Conservation (phyloP, 2,329 filamentous ascomycete genomes). For the Elsinoe batatas region DNA sequence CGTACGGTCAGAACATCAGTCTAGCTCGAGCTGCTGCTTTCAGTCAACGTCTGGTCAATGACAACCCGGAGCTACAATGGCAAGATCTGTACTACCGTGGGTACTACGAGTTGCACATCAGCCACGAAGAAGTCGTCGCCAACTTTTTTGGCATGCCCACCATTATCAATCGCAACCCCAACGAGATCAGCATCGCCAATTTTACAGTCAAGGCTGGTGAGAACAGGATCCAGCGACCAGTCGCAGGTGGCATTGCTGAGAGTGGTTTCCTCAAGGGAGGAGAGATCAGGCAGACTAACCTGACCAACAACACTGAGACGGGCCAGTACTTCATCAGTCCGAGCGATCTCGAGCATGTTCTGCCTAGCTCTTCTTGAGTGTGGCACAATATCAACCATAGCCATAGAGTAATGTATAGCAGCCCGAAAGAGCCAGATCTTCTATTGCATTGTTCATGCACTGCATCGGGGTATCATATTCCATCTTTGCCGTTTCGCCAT, state of each 20-base stretch:
- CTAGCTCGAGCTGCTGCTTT: conserved; percentile 42
- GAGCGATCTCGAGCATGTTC: not conserved
- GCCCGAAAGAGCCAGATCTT: not conserved
- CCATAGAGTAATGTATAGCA: conserved; percentile 4
- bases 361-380: not conserved
- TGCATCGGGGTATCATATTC: not conserved
- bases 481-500: not conserved
- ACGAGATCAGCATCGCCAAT: conserved; percentile 58
- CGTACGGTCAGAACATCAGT: conserved; percentile 50
- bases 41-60: conserved; percentile 34
- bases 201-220: conserved; percentile 56
- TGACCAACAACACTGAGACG: conserved; percentile 28
- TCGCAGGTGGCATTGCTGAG: conserved; percentile 43
- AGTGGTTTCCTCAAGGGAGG: conserved; percentile 48
- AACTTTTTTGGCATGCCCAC: conserved; percentile 56
- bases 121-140: conserved; percentile 49
- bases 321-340: conserved; percentile 18
- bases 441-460: not conserved
- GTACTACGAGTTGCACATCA: conserved; percentile 57
- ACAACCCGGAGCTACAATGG: conserved; percentile 60
- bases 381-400: not conserved
- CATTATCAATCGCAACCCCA: conserved; percentile 48
- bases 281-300: conserved; percentile 27
- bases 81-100: conserved; percentile 64
- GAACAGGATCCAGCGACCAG: conserved; percentile 46